Evolutionary conservation across 2,329 filamentous ascomycete genomes (phyloP).

Genomic region (Scleromitrula shiraiana): DNA sequence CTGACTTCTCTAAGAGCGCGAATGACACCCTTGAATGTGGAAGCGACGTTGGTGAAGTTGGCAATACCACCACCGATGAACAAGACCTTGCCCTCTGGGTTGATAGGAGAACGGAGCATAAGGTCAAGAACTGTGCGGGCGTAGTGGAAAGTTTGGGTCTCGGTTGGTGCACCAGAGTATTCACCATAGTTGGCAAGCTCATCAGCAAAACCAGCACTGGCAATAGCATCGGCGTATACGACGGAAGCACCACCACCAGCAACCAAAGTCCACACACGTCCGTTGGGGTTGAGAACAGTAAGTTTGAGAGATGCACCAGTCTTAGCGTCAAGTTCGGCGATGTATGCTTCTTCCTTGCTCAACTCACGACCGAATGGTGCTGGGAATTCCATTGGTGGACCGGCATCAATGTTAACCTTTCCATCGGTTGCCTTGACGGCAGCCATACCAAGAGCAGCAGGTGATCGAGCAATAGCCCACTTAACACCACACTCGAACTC

Average conservation of each 20-base stretch:
- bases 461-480: slow-evolving; percentile 93
- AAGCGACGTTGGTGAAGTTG: slow-evolving; percentile 99
- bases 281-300: slow-evolving; percentile 84
- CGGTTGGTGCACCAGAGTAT: slow-evolving; percentile 97
- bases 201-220: slow-evolving; percentile 86
- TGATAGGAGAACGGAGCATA: slow-evolving; percentile 83
- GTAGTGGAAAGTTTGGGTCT: slow-evolving; percentile 99
- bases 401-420: slow-evolving; percentile 90
- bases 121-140: slow-evolving; percentile 93
- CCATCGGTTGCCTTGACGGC: slow-evolving; percentile 52
- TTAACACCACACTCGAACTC: slow-evolving; percentile 99
- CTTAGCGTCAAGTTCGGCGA: slow-evolving; percentile 97
- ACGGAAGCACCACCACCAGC: slow-evolving; percentile 99
- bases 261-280: slow-evolving; percentile 96
- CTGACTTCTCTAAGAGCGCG: slow-evolving; percentile 87
- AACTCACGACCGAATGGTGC: slow-evolving; percentile 98
- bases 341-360: slow-evolving; percentile 98
- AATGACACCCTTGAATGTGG: slow-evolving; percentile 99
- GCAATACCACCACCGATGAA: slow-evolving; percentile 99
- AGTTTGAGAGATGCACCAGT: slow-evolving; percentile 98
- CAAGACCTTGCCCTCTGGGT: slow-evolving; percentile 90
- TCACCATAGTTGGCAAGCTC: slow-evolving; percentile 99
- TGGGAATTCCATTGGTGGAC: slow-evolving; percentile 97
- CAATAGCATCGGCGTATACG: slow-evolving; percentile 98
- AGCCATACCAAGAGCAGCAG: slow-evolving; percentile 78